Evolutionary conservation across 208 protist species (phyloP), one percentile per base, ranked within the genome.

Genomic region (Acanthamoeba culbertsoni): DNA sequence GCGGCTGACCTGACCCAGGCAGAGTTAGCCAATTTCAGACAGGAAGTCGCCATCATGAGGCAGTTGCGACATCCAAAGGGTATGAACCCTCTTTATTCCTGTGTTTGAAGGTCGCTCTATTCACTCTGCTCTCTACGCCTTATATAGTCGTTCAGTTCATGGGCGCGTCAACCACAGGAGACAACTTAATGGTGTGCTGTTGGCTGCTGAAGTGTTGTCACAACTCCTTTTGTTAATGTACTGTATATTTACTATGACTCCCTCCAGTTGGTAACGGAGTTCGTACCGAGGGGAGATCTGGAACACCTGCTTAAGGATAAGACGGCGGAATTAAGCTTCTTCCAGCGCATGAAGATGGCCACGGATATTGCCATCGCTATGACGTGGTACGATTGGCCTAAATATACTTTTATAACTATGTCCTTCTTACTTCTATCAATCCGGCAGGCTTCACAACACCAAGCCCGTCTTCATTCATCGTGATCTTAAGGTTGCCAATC

Each of bases 1-100:
- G 71, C 71, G 42, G 51, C 40, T 42, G 71, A 79, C 31, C 42
- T 79, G 28, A 79, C 71, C 26, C 79, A 57, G 46, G 18, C 45
- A 0, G 53, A 55, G 79, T 37, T 88, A 48, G 79, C 45, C 48
- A 63, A 88, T 31, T 88, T 88, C 23, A 88, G 53, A 31, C 79
- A 63, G 18, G 79, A 88, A 48, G 79, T 88, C 10, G 79, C 79
- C 46, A 88, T 88, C 79, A 88, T 88, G 79, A 88, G 62, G 48
- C 45, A 88, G 79, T 48, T 88, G 35, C 26, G 79, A 12, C 79
- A 88, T 23, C 79, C 79, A 14, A 88, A 88, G 35, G 71, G 71
- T 79, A 51, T 31, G 59, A 40, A n/a, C 1, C n/a, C 57, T 62
- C 33, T 1, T 28, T 28, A 2, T 23, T 18, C 2, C 53, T 59